Conservation (phyloP, 1,139 yeast species). For the Pichia cactophila region DNA sequence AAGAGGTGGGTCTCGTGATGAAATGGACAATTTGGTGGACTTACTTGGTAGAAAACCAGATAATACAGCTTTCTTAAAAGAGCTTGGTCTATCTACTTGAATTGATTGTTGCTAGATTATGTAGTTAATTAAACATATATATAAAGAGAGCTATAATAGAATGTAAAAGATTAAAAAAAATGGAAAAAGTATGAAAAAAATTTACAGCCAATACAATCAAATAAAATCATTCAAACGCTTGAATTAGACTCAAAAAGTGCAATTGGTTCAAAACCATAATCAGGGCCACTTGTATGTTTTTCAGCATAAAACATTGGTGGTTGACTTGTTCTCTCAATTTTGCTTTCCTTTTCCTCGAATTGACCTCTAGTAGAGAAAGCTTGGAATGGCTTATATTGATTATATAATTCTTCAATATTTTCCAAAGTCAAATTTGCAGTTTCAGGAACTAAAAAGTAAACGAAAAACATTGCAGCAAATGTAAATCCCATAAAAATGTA, state of each 20-base stretch:
- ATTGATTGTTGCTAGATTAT: background rate
- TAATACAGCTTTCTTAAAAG: slow-evolving; percentile 61
- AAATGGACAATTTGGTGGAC: slow-evolving; percentile 54
- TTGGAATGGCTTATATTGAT: slow-evolving; percentile 7
- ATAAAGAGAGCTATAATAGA: background rate
- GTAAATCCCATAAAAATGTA: slow-evolving; percentile 68
- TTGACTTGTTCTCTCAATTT: background rate
- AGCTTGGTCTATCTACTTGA: slow-evolving; percentile 37
- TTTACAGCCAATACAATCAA: too few relatives aligned
- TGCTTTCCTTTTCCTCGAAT: background rate
- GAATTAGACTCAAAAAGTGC: background rate
- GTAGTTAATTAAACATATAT: background rate
- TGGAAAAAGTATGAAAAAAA: background rate
- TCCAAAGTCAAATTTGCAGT: slow-evolving; percentile 59
- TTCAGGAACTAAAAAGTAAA: slow-evolving; percentile 37
- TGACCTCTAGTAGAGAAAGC: slow-evolving; percentile 5
- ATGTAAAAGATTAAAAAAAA: background rate
- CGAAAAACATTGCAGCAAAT: slow-evolving; percentile 49
- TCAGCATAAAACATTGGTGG: background rate
- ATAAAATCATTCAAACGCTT: too few relatives aligned
- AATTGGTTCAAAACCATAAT: slow-evolving; percentile 1
- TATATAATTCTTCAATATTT: slow-evolving; percentile 44
- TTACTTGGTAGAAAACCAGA: slow-evolving; percentile 72
- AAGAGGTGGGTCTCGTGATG: slow-evolving; percentile 69
- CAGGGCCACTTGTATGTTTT: background rate